Evolutionary conservation across 108 stramenopile genomes (phyloP).

Genomic region (Seminavis robusta): DNA sequence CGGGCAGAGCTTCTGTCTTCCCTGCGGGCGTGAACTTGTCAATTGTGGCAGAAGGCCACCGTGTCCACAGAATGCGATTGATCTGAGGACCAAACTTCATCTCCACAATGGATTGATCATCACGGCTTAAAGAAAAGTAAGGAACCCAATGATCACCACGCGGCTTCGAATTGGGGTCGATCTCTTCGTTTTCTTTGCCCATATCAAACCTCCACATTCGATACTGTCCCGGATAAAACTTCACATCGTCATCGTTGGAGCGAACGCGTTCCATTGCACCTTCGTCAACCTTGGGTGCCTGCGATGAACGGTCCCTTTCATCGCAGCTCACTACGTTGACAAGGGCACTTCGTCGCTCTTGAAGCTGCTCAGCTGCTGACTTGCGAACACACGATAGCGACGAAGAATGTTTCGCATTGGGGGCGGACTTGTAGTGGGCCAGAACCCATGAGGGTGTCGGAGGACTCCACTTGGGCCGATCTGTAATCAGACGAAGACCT

Average conservation of each 20-base stretch:
- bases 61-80: constrained; percentile 50
- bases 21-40: constrained; percentile 41
- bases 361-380: too few relatives aligned
- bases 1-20: too few relatives aligned
- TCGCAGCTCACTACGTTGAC: too few relatives aligned
- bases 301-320: too few relatives aligned
- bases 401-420: too few relatives aligned
- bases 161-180: neutral
- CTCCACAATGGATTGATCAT: constrained; percentile 54
- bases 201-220: constrained; percentile 66
- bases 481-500: constrained; percentile 44
- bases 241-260: constrained; percentile 58
- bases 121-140: constrained; percentile 46
- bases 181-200: constrained; percentile 2
- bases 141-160: constrained; percentile 48
- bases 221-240: constrained; percentile 54
- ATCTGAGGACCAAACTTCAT: constrained; percentile 70
- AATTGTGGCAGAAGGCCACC: constrained; percentile 64
- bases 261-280: constrained; percentile 39
- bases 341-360: too few relatives aligned
- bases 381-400: too few relatives aligned
- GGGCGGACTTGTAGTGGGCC: too few relatives aligned
- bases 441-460: too few relatives aligned
- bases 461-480: too few relatives aligned
- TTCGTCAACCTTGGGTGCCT: too few relatives aligned